Percentiles rank a stretch among this genome's conserved stretches.
Evolutionary conservation across 805 yeast species (phyloP).

Genomic region (Hanseniaspora taiwanica): DNA sequence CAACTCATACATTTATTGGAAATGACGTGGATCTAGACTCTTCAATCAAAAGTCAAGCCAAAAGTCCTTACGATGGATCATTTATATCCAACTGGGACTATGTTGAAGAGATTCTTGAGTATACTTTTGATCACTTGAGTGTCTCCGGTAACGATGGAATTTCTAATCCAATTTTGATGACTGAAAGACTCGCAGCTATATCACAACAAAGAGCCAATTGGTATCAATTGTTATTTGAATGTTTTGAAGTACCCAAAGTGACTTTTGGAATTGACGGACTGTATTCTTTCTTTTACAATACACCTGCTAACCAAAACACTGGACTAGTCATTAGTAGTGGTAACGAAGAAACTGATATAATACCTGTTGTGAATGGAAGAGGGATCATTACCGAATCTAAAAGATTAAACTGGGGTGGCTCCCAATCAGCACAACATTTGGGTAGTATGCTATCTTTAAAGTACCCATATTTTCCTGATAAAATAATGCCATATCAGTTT

Average conservation of each 20-base stretch:
- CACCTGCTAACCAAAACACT: conserved; percentile 12
- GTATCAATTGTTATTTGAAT: conserved; percentile 78
- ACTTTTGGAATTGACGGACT: conserved; percentile 75
- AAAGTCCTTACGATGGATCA: conserved; percentile 78
- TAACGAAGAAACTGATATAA: conserved; percentile 64
- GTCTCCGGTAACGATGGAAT: conserved; percentile 42
- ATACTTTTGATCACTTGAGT: conserved; percentile 66
- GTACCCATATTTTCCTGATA: conserved; percentile 84
- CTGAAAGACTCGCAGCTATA: conserved; percentile 66
- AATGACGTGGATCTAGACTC: conserved; percentile 67
- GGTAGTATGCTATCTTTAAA: conserved; percentile 55
- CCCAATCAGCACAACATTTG: conserved; percentile 51
- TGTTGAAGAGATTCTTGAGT: conserved; percentile 71
- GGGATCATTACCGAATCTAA: conserved; percentile 58
- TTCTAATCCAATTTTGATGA: conserved; percentile 68
- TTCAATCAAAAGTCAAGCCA: conserved; percentile 51
- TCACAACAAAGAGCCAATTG: conserved; percentile 54
- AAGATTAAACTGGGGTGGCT: conserved; percentile 88
- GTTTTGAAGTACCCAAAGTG: conserved; percentile 56
- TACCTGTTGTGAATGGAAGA: conserved; percentile 66
- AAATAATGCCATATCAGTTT: conserved; percentile 48
- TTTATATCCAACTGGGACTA: conserved; percentile 88
- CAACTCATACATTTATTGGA: conserved; percentile 62
- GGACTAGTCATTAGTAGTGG: conserved; percentile 82
- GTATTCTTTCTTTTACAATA: conserved; percentile 61